Evolutionary conservation across 1,284 basidiomycete genomes (phyloP).

Genomic region (Mycena sp.): DNA sequence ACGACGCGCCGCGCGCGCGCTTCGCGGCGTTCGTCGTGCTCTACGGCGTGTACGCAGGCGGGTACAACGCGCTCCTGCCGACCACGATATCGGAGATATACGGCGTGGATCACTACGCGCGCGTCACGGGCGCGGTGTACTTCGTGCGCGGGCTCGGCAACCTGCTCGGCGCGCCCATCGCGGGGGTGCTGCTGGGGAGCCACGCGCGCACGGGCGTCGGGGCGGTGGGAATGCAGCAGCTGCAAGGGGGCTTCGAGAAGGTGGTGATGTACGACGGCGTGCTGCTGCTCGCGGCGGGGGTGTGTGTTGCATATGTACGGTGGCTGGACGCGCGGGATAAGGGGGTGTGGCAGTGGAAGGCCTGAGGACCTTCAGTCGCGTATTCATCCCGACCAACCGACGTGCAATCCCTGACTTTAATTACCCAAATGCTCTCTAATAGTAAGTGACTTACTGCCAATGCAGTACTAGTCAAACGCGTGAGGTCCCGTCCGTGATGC

Average conservation of each 20-base stretch:
- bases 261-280: conserved; percentile 51
- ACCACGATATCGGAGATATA: conserved; percentile 54
- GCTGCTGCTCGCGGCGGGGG: conserved; percentile 47
- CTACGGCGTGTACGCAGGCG: conserved; percentile 52
- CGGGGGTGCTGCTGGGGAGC: conserved; percentile 52
- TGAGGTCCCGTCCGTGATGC: too few species aligned
- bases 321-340: conserved; percentile 55
- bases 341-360: conserved; percentile 53
- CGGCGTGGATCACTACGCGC: conserved; percentile 51
- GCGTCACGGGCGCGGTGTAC: conserved; percentile 51
- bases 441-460: too few species aligned
- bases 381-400: too few species aligned
- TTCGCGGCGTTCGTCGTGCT: conserved; percentile 50
- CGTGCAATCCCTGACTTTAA: too few species aligned
- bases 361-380: too few species aligned
- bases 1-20: conserved; percentile 30
- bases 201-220: conserved; percentile 37
- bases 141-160: conserved; percentile 52
- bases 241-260: conserved; percentile 48
- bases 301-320: conserved; percentile 53
- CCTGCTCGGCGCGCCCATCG: conserved; percentile 52
- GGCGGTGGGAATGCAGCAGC: not conserved
- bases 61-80: conserved; percentile 54
- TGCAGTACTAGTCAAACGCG: too few species aligned
- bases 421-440: too few species aligned